Conservation (phyloP, 2,329 filamentous ascomycete genomes). For the Thermothelomyces thermophilus region DNA sequence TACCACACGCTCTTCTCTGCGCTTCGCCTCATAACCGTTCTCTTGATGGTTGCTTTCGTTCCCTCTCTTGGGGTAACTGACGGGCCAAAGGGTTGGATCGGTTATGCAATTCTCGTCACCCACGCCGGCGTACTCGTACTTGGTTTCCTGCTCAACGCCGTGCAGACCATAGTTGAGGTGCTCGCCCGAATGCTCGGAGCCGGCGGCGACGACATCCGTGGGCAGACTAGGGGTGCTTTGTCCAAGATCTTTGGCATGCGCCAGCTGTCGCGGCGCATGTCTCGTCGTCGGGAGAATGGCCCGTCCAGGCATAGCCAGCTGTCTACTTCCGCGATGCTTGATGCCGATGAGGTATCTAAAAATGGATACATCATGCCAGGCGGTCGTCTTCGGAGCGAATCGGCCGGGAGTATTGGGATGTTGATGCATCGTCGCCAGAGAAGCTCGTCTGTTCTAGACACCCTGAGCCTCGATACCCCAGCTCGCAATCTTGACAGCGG, state of each 20-base stretch:
- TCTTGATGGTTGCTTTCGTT: slow-evolving; percentile 77
- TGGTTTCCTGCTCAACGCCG: slow-evolving; percentile 85
- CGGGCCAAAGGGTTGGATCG: slow-evolving; percentile 85
- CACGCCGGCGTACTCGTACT: slow-evolving; percentile 82
- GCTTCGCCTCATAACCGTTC: slow-evolving; percentile 67
- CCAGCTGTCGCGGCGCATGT: slow-evolving; percentile 69
- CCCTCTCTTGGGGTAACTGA: slow-evolving; percentile 74
- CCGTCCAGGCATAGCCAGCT: slow-evolving; percentile 72
- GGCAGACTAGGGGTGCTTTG: slow-evolving; percentile 71
- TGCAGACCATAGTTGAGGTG: slow-evolving; percentile 88
- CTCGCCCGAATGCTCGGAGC: slow-evolving; percentile 74
- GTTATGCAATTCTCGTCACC: slow-evolving; percentile 80
- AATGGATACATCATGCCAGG: slow-evolving; percentile 48
- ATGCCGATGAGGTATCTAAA: slow-evolving; percentile 59
- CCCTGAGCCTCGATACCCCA: slow-evolving; percentile 36
- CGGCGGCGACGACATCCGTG: slow-evolving; percentile 65
- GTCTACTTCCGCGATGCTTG: slow-evolving; percentile 76
- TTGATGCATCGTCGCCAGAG: slow-evolving; percentile 42
- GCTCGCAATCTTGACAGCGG: slow-evolving; percentile 48
- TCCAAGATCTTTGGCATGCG: slow-evolving; percentile 88
- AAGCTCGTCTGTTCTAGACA: slow-evolving; percentile 51
- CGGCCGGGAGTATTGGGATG: slow-evolving; percentile 51
- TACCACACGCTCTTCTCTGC: slow-evolving; percentile 83
- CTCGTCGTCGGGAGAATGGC: slow-evolving; percentile 52
- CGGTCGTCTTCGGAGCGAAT: slow-evolving; percentile 54